Percentiles rank a stretch among this genome's conserved stretches.
phyloP scores from a whole-genome alignment of 2,329 filamentous ascomycete species.

The Fusarium humuli region DNA sequence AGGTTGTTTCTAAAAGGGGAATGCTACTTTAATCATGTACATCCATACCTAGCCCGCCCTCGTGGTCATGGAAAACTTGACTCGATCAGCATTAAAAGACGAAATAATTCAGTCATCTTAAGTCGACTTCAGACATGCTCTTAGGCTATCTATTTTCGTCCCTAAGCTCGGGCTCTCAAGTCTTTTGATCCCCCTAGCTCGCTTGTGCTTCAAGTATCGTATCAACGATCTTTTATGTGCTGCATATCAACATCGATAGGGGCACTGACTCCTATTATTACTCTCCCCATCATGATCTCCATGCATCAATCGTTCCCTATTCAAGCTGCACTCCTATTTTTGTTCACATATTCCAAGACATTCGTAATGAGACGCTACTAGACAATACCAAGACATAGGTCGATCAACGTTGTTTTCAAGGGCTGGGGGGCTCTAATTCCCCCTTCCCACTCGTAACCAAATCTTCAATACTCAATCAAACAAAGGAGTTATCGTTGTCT shows the following conservation, averaged over 20 bases:
- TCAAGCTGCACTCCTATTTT: background rate
- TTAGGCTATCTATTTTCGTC: background rate
- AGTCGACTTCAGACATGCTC: background rate
- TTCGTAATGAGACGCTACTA: constrained; percentile 1
- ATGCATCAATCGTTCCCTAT: background rate
- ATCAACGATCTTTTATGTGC: constrained; percentile 13
- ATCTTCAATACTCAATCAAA: background rate
- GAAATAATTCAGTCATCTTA: background rate
- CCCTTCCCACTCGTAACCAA: constrained; percentile 2
- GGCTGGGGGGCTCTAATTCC: constrained; percentile 2
- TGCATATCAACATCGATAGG: constrained; percentile 17
- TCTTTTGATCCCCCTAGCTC: constrained; percentile 3
- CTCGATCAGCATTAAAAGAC: background rate
- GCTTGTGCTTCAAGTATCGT: constrained; percentile 26
- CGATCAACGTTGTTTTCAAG: constrained; percentile 13
- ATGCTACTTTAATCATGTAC: constrained; percentile 22
- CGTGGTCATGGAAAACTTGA: background rate
- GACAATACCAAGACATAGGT: constrained; percentile 15
- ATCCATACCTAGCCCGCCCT: background rate
- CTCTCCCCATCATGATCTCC: background rate
- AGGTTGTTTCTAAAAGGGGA: constrained; percentile 40
- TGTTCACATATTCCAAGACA: background rate
- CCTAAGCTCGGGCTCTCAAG: background rate
- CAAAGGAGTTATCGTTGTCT: background rate
- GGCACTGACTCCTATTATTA: constrained; percentile 15